These are phyloP conservation scores for Aristolochia californica DNA, from an alignment of 164 flowering plant genomes.

Conservation along the genomic window DNA sequence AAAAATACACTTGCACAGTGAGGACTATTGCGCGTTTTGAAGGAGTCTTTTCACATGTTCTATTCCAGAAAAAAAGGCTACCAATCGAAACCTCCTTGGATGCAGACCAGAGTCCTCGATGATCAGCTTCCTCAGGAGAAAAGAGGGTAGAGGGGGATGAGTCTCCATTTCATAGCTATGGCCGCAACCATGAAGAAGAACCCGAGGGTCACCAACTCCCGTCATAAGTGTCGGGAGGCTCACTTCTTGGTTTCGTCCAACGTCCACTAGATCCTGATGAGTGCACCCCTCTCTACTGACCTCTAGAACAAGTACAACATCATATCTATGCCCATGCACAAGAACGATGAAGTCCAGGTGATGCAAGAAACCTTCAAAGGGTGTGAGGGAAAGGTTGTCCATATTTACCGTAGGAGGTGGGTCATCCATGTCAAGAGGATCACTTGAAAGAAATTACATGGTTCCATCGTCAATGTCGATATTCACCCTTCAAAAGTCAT, in stretches of 20 bases:
- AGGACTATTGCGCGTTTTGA: too few species aligned
- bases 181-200: slow-evolving; percentile 2
- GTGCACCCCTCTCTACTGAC: slow-evolving; percentile 11
- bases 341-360: slow-evolving; percentile 27
- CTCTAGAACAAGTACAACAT: slow-evolving; percentile 13
- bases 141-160: too few species aligned
- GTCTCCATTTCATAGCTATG: too few species aligned
- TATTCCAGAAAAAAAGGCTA: too few species aligned
- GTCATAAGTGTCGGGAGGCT: slow-evolving; percentile 12
- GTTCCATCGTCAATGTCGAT: slow-evolving; percentile 28
- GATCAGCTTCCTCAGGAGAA: too few species aligned
- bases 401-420: slow-evolving; percentile 21
- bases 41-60: too few species aligned
- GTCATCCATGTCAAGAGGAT: slow-evolving; percentile 25
- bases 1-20: too few species aligned
- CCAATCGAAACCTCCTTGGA: too few species aligned
- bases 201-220: slow-evolving; percentile 10
- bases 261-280: slow-evolving; percentile 11
- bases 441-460: slow-evolving; percentile 26
- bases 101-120: too few species aligned
- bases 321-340: slow-evolving; percentile 18
- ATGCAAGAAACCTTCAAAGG: slow-evolving; percentile 22
- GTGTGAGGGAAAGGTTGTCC: slow-evolving; percentile 21
- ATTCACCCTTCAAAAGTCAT: slow-evolving; percentile 18
- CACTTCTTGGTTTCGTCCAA: slow-evolving; percentile 11